Evolutionary conservation across 176 grass and related monocot species (phyloP).

Genomic region (Hsuehochloa calcarea): DNA sequence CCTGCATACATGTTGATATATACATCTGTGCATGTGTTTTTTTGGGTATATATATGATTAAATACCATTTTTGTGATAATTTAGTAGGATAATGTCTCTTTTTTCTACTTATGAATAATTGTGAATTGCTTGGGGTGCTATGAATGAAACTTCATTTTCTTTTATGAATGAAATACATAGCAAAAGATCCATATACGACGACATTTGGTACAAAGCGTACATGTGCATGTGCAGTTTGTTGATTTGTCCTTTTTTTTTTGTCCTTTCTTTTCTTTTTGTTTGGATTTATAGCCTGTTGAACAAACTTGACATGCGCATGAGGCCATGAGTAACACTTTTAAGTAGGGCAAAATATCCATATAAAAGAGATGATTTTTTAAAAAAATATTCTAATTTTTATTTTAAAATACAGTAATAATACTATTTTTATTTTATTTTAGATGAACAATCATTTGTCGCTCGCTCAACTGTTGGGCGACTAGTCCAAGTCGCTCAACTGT

Average conservation of each 20-base stretch:
- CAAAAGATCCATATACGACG: not conserved
- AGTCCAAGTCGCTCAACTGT: too few relatives aligned
- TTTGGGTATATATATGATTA: not conserved
- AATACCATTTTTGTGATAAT: not conserved
- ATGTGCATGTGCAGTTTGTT: constrained; percentile 27
- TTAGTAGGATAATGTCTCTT: not conserved
- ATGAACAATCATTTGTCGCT: too few relatives aligned
- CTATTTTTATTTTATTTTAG: too few relatives aligned
- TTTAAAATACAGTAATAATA: too few relatives aligned
- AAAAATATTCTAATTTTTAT: too few relatives aligned
- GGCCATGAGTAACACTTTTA: constrained; percentile 24
- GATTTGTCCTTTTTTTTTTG: not conserved
- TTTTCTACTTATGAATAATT: not conserved
- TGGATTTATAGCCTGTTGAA: constrained; percentile 5
- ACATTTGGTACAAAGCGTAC: constrained; percentile 17
- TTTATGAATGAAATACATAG: not conserved
- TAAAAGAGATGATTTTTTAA: constrained; percentile 47
- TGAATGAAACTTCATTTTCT: not conserved
- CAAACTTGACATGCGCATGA: constrained; percentile 27
- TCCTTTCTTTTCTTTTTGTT: not conserved
- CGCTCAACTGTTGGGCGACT: too few relatives aligned
- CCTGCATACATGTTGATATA: not conserved
- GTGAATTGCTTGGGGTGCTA: not conserved
- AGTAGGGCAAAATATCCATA: constrained; percentile 38
- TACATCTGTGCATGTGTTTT: not conserved